phyloP scores from a whole-genome alignment of 306 rosid species.

The Adenanthera pavonina region DNA sequence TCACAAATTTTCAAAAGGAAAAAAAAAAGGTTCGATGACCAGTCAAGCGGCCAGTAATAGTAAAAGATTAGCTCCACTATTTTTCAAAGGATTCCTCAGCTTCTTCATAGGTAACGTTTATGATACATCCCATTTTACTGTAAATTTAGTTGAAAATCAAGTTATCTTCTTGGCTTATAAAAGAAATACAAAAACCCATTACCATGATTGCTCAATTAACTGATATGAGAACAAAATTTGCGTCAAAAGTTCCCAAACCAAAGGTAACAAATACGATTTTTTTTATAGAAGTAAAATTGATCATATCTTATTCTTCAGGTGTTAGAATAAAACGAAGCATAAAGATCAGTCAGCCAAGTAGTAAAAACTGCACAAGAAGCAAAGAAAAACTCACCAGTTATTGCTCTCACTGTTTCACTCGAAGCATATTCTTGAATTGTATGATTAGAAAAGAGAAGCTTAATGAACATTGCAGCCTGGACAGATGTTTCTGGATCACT shows the following conservation, averaged over 20 bases:
- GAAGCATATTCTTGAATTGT: constrained; percentile 99
- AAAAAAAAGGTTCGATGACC: not conserved
- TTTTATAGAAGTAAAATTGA: constrained; percentile 1
- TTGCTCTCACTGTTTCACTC: constrained; percentile 95
- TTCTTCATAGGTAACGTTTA: not conserved
- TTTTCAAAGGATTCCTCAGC: constrained; percentile 15
- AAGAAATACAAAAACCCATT: constrained; percentile 11
- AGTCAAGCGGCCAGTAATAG: not conserved
- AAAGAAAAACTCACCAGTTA: constrained; percentile 75
- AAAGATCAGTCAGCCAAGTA: not conserved
- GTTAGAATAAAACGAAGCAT: constrained; percentile 37
- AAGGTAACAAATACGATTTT: not conserved
- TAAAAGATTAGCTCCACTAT: constrained; percentile 17
- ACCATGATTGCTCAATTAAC: constrained; percentile 1
- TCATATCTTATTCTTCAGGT: not conserved
- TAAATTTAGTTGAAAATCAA: constrained; percentile 20
- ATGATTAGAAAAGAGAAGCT: constrained; percentile 90
- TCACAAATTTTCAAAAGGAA: not conserved
- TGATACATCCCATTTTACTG: not conserved
- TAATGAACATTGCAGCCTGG: constrained; percentile 95
- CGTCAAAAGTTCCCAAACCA: constrained; percentile 4
- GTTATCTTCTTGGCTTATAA: not conserved
- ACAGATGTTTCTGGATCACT: constrained; percentile 94
- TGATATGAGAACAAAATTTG: constrained; percentile 12
- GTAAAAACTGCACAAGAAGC: constrained; percentile 18